phyloP scores from a whole-genome alignment of 805 yeast genomes.

The Yarrowia hollandica region DNA sequence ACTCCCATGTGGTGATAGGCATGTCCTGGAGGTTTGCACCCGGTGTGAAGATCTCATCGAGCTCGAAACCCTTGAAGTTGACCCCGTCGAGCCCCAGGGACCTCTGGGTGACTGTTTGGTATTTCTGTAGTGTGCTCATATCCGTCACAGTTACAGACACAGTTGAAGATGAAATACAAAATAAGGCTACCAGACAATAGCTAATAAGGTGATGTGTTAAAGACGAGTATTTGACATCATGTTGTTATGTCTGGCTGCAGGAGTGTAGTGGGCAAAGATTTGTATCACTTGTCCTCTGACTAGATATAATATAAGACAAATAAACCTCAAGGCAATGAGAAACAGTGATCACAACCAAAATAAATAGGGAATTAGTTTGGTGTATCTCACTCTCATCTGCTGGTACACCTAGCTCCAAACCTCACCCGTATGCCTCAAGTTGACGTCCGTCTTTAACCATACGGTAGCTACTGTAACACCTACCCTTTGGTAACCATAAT shows the following conservation, averaged over 20 bases:
- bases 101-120: neutral
- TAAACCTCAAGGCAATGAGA: no score
- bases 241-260: neutral
- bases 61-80: constrained; percentile 32
- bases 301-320: no score
- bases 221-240: neutral
- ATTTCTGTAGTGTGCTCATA: constrained; percentile 1
- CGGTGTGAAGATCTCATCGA: constrained; percentile 33
- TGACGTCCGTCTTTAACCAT: no score
- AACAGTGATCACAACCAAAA: no score
- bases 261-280: neutral
- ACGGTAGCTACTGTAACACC: neutral
- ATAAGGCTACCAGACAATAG: no score
- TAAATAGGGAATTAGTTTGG: no score
- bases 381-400: neutral
- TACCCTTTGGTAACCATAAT: no score
- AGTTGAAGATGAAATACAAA: neutral
- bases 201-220: neutral
- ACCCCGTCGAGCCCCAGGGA: constrained; percentile 28
- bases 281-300: no score
- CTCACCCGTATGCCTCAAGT: no score
- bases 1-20: constrained; percentile 31
- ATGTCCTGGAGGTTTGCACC: constrained; percentile 32
- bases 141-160: no score
- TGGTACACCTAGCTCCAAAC: no score